Evolutionary conservation across 1,139 yeast species (phyloP), one percentile per base, ranked within the genome.

Genomic region (Saccharomycopsis crataegensis): DNA sequence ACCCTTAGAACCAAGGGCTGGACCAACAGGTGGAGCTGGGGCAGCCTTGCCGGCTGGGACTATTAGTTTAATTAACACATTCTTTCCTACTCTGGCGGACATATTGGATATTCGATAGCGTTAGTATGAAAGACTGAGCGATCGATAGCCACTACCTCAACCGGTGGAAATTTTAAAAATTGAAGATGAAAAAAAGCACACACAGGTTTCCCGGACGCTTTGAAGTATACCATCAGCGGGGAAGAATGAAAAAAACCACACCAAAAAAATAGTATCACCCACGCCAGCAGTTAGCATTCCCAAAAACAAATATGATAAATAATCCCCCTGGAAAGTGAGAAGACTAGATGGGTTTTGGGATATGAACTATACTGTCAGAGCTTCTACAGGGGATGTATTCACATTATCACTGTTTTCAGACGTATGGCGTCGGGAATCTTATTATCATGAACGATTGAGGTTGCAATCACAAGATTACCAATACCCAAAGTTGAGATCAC

Each of bases 1-100:
- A 74, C 99, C 99, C 68, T 93, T 91, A 57, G 99, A 93, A 61
- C 99, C 99, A 55, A 93, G 75, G 0, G 99, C 99, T 43, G 99
- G 99, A 60, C 99, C 99, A 28, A 93, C 98, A 6, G 99, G 99
- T 40, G 99, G 99, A 1, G 96, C 86, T 45, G 99, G 99, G 0
- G 98, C 94, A 0, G 99, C 99, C 67, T 90, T 90, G 7, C 98
- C 98, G 4, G 99, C 99, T n/a, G 94, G 96, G 5, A 93, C 98
- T 56, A 93, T 83, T 60, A 93, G 79, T 70, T 91, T 93, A 56
- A 93, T 90, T 62, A 91, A 69, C 52, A 86, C 78, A 34, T 55
- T 55, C 33, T 46, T 54, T 11, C 43, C 57, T 6, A 45, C 48
- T 33, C 44, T 50, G 31, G 52, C 46, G n/a, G 54, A 51, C 54